Percentiles rank a stretch among this genome's conserved stretches.
These are phyloP conservation scores for Populus hybrid DNA, from an alignment of 441 rosid genomes.

Conservation along the genomic window DNA sequence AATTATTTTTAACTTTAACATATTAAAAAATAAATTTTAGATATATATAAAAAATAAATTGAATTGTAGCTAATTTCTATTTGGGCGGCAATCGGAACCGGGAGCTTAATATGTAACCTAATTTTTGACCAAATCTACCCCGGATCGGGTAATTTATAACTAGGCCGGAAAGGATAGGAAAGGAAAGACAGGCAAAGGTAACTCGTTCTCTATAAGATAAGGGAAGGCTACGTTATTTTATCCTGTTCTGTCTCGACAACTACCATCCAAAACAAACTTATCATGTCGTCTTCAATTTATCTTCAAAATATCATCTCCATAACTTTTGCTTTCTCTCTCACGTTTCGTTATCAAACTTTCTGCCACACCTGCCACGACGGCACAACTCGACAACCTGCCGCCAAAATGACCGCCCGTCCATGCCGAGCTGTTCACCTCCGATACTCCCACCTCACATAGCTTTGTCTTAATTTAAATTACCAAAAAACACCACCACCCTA, in stretches of 20 bases:
- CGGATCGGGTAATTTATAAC: too few species aligned
- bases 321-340: neutral
- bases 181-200: neutral
- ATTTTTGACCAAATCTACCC: too few species aligned
- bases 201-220: neutral
- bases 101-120: too few species aligned
- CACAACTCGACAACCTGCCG: neutral
- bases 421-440: slow-evolving; percentile 4
- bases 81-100: too few species aligned
- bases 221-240: neutral
- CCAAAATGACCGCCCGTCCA: slow-evolving; percentile 8
- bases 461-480: slow-evolving; percentile 13
- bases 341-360: slow-evolving; percentile 3
- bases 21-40: too few species aligned
- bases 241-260: neutral
- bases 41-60: too few species aligned
- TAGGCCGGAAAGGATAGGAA: too few species aligned
- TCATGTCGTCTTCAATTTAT: neutral
- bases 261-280: neutral
- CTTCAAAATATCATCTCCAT: neutral
- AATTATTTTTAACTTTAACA: too few species aligned
- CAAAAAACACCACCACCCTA: neutral
- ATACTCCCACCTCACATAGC: slow-evolving; percentile 24
- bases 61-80: too few species aligned
- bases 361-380: slow-evolving; percentile 28